Evolutionary conservation across 768 basidiomycete species (phyloP).

Genomic region (Lyophyllum shimeji): DNA sequence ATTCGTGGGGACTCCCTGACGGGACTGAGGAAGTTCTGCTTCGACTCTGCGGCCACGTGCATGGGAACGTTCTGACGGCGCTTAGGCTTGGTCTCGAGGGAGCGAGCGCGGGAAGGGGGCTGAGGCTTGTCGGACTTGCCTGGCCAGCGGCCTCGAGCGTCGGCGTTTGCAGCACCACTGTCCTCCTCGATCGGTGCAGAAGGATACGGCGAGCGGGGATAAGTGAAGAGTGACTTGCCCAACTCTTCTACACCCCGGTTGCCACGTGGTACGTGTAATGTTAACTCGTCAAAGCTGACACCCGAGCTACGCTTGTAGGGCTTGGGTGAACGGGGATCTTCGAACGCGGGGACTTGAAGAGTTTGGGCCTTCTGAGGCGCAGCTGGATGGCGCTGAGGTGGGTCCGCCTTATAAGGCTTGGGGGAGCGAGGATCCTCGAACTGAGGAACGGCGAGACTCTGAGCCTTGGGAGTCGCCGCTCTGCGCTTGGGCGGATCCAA

Average conservation of each 20-base stretch:
- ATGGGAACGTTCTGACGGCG: slow-evolving; percentile 8
- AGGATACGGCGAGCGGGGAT: slow-evolving; percentile 43
- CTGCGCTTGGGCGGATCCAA: slow-evolving; percentile 29
- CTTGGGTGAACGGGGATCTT: slow-evolving; percentile 42
- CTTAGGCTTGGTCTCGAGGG: slow-evolving; percentile 15
- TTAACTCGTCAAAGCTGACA: slow-evolving; percentile 13
- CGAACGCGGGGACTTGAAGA: slow-evolving; percentile 22
- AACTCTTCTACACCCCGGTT: slow-evolving; percentile 21
- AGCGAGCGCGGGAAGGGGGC: slow-evolving; percentile 16
- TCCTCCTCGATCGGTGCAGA: slow-evolving; percentile 16
- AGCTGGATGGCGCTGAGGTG: neutral
- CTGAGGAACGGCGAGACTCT: slow-evolving; percentile 17
- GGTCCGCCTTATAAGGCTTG: slow-evolving; percentile 22
- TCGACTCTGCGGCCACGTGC: slow-evolving; percentile 25
- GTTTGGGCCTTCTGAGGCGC: neutral
- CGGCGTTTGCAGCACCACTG: slow-evolving; percentile 14
- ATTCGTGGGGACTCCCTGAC: slow-evolving; percentile 16
- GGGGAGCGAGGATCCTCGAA: slow-evolving; percentile 42
- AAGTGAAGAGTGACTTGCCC: slow-evolving; percentile 28
- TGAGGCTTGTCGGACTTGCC: slow-evolving; percentile 5
- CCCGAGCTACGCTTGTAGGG: slow-evolving; percentile 17
- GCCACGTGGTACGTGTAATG: slow-evolving; percentile 15
- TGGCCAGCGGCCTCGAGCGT: slow-evolving; percentile 11
- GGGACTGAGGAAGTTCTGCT: slow-evolving; percentile 29
- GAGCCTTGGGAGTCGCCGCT: neutral